Conservation (phyloP, 2,329 filamentous ascomycete species). For the Phaeosphaeria sp. region DNA sequence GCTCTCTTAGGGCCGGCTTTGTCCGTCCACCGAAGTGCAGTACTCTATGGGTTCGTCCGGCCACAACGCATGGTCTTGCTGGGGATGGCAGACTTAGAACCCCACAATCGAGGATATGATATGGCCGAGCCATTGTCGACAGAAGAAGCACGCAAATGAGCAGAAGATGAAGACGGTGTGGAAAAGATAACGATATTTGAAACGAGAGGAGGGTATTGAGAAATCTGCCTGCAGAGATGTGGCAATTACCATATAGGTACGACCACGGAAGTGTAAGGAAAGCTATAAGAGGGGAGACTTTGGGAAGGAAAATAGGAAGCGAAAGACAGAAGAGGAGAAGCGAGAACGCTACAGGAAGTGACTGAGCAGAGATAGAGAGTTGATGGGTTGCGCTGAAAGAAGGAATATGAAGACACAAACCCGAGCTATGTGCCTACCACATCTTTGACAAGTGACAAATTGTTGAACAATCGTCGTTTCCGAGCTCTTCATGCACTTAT, state of each 20-base stretch:
- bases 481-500: constrained; percentile 7
- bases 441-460: not conserved
- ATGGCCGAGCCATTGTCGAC: not conserved
- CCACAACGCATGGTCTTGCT: too few species aligned
- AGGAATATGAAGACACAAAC: not conserved
- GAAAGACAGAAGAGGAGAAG: not conserved
- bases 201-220: not conserved
- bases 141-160: not conserved
- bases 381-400: not conserved
- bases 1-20: too few species aligned
- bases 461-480: not conserved
- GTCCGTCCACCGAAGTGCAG: too few species aligned
- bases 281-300: not conserved
- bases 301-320: not conserved
- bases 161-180: not conserved
- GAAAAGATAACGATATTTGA: not conserved
- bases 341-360: not conserved
- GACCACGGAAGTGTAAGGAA: not conserved
- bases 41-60: too few species aligned
- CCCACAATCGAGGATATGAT: not conserved
- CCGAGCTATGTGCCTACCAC: not conserved
- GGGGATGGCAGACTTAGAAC: too few species aligned
- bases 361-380: not conserved
- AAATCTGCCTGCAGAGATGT: not conserved
- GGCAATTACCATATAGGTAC: not conserved